Percentiles rank a stretch among this genome's conserved stretches.
phyloP scores from a whole-genome alignment of 176 grass and related monocot species.

The Oropetium thomaeum region DNA sequence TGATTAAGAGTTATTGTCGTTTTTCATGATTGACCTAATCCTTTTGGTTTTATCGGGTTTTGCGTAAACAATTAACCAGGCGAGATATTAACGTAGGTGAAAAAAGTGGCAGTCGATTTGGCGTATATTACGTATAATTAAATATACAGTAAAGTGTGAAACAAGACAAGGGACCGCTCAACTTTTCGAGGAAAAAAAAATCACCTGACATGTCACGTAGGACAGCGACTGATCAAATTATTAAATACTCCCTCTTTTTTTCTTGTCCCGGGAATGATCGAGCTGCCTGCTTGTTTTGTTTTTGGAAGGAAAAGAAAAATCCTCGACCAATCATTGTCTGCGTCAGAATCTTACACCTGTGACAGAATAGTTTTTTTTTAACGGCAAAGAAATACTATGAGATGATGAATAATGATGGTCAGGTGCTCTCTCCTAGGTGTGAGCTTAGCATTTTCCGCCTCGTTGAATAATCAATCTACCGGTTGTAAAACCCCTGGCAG shows the following conservation, averaged over 20 bases:
- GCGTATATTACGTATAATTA: not conserved
- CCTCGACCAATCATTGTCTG: conserved; percentile 35
- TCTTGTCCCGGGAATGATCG: conserved; percentile 25
- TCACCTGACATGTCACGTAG: not conserved
- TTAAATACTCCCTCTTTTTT: no score
- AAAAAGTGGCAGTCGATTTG: not conserved
- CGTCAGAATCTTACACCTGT: conserved; percentile 17
- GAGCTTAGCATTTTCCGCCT: not conserved
- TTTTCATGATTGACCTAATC: conserved; percentile 9
- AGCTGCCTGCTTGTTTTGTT: not conserved
- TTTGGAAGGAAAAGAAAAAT: no score
- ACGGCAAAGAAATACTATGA: not conserved
- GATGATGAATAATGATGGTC: not conserved
- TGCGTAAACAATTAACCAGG: not conserved
- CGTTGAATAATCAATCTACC: conserved; percentile 4
- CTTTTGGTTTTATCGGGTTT: conserved; percentile 5
- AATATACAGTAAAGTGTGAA: no score
- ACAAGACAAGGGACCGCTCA: conserved; percentile 19
- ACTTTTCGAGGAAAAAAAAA: not conserved
- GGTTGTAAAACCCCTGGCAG: no score
- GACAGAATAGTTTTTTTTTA: not conserved
- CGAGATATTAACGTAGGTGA: not conserved
- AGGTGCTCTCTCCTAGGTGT: not conserved
- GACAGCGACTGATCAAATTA: conserved; percentile 9
- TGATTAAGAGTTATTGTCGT: not conserved